Base-by-base conservation (phyloP, 2,329 filamentous ascomycete species). In the Aspergillus quadricinctus region DNA sequence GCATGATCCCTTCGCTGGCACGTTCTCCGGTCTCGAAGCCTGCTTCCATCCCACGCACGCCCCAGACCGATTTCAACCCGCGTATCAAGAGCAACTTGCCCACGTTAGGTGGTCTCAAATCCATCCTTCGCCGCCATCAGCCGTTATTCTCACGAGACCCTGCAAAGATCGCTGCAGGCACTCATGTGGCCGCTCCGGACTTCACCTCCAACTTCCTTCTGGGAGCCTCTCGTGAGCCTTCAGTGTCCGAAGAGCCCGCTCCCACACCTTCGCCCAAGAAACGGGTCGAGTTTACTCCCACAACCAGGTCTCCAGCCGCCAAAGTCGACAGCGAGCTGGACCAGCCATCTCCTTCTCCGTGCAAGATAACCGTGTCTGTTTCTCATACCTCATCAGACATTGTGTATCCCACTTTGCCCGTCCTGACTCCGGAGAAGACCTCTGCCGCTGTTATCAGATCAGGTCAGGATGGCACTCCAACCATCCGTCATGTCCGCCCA, bases 271-370 rank as follows among this genome's bases (percentile, higher is more conserved):
- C 86, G 31, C 82, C 86, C 25, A 89, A 86, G 72, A 96, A 95
- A 77, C 87, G 84, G 55, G 90, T 96, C 37, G 86, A 89, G 51
- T 96, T 96, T 66, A 91, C 88, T 0, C 87, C 87, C 0, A 86
- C 85, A 58, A 86, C 87, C 37, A 82, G 89, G 60, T 71, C 73
- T 52, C 69, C 68, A n/a, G 41, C 49, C 3, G 45, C 55, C 4
- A 57, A 61, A 28, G 55, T 52, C 17, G 23, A 14, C 29, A 66
- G 75, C 54, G 69, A 71, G 14, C 63, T 71, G n/a, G 60, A 68
- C 37, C 60, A 73, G 17, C 63, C 67, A 4, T 77, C 75, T 29
- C 75, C 75, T 5, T 76, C 74, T 10, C 75, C 75, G 3, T 76
- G 72, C 25, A 78, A 76, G 57, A 64, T 72, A 23, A 62, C 61